Evolutionary conservation across 192 early-diverging fungal species (phyloP).

Genomic region (Gryganskiella cystojenkinii): DNA sequence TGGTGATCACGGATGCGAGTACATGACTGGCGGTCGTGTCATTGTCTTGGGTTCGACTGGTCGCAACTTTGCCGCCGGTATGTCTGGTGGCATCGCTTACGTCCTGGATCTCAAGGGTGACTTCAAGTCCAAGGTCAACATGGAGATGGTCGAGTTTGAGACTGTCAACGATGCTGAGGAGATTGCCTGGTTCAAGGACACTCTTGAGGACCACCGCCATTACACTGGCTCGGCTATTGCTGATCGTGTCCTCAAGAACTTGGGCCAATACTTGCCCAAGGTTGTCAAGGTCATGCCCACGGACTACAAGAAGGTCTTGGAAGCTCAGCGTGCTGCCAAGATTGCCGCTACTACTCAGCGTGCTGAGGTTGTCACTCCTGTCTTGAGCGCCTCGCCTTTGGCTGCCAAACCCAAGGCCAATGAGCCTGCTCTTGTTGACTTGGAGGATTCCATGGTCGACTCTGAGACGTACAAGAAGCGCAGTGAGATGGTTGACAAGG

Average conservation of each 20-base stretch:
- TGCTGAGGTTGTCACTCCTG: slow-evolving; percentile 36
- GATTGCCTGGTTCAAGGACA: slow-evolving; percentile 74
- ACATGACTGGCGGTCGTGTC: slow-evolving; percentile 98
- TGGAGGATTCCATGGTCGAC: slow-evolving; percentile 91
- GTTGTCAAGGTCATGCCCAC: slow-evolving; percentile 95
- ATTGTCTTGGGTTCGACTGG: slow-evolving; percentile 90
- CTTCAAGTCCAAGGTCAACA: slow-evolving; percentile 84
- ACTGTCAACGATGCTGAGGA: slow-evolving; percentile 83
- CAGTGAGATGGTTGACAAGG: slow-evolving; percentile 86
- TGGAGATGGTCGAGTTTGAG: slow-evolving; percentile 92
- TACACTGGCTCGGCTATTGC: slow-evolving; percentile 87
- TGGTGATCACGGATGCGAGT: slow-evolving; percentile 99
- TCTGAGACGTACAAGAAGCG: slow-evolving; percentile 77
- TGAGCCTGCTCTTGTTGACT: slow-evolving; percentile 80
- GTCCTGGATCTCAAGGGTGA: slow-evolving; percentile 76
- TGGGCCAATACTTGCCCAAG: slow-evolving; percentile 75
- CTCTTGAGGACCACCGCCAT: slow-evolving; percentile 84
- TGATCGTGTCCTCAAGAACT: slow-evolving; percentile 74
- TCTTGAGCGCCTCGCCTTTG: slow-evolving; percentile 48
- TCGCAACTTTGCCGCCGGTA: slow-evolving; percentile 99
- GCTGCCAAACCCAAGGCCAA: slow-evolving; percentile 49
- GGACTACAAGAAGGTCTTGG: slow-evolving; percentile 89
- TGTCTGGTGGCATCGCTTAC: slow-evolving; percentile 98
- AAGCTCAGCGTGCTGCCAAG: slow-evolving; percentile 66
- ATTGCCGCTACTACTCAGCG: slow-evolving; percentile 25